phyloP scores from a whole-genome alignment of 371 early-diverging fungal species.

The Nematocida ironsii region DNA sequence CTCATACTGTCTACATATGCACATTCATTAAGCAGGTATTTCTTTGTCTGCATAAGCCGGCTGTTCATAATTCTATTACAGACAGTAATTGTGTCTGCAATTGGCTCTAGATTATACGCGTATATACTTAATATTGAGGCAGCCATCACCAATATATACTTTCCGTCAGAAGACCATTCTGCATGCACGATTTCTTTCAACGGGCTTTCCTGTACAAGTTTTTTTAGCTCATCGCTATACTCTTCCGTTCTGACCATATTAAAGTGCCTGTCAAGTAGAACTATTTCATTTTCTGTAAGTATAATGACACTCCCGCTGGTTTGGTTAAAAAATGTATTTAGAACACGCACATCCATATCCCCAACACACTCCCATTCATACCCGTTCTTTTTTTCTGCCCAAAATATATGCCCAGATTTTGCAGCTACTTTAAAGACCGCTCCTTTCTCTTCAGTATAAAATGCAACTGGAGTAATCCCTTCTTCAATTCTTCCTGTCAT shows the following conservation, averaged over 20 bases:
- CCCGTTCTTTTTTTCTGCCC: background rate
- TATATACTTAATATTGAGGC: conserved; percentile 1
- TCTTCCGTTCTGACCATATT: conserved; percentile 22
- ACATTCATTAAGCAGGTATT: conserved; percentile 49
- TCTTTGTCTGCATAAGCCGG: conserved; percentile 52
- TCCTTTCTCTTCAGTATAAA: conserved; percentile 31
- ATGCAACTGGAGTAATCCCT: conserved; percentile 1
- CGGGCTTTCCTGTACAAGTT: background rate
- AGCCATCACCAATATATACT: conserved; percentile 30
- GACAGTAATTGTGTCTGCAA: conserved; percentile 29
- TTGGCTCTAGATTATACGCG: conserved; percentile 31
- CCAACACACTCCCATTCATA: conserved; percentile 43
- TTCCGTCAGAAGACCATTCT: conserved; percentile 31
- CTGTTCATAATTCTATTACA: conserved; percentile 57
- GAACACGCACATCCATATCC: conserved; percentile 18
- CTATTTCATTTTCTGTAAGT: conserved; percentile 8
- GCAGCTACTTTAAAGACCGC: conserved; percentile 19
- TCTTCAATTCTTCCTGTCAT: background rate
- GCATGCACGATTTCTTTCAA: background rate
- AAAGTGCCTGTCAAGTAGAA: conserved; percentile 41
- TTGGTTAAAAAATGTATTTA: conserved; percentile 20
- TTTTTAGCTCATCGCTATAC: background rate
- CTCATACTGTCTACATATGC: conserved; percentile 38
- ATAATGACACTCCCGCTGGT: conserved; percentile 34
- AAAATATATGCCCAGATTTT: background rate